Evolutionary conservation across 2,329 filamentous ascomycete genomes (phyloP).

Genomic region (Ophiostoma perfectum): DNA sequence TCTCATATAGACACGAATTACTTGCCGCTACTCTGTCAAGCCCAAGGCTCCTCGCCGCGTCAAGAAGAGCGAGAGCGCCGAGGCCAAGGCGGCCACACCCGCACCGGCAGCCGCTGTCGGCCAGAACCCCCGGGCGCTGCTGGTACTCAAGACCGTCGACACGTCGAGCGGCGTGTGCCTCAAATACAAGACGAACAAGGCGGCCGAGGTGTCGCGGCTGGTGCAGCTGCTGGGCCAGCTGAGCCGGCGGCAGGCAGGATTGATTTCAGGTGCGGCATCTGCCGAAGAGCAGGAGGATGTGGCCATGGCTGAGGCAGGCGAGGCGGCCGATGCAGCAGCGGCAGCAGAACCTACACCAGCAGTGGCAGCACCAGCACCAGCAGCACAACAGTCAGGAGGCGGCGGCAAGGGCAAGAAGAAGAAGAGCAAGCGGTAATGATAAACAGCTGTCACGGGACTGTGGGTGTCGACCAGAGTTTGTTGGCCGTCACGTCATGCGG

Average conservation of each 20-base stretch:
- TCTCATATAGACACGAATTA: conserved; percentile 70
- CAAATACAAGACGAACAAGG: conserved; percentile 89
- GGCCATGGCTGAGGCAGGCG: conserved; percentile 31
- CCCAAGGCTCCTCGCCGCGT: conserved; percentile 33
- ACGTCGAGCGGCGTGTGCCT: conserved; percentile 73
- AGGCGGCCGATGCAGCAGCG: conserved; percentile 30
- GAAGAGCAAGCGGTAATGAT: conserved; percentile 58
- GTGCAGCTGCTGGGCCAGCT: conserved; percentile 71
- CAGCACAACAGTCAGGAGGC: conserved; percentile 29
- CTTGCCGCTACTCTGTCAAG: conserved; percentile 80
- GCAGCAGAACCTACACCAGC: conserved; percentile 31
- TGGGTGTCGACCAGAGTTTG: too few species aligned
- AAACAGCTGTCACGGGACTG: too few species aligned
- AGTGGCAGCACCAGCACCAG: conserved; percentile 17
- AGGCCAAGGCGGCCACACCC: conserved; percentile 24
- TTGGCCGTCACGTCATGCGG: background rate
- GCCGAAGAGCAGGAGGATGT: conserved; percentile 38
- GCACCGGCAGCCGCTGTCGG: conserved; percentile 29
- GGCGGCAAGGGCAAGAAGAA: conserved; percentile 62
- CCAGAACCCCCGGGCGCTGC: conserved; percentile 54
- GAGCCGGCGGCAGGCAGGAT: conserved; percentile 61
- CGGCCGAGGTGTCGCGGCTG: conserved; percentile 79
- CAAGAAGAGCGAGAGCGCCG: conserved; percentile 24
- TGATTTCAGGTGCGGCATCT: conserved; percentile 40
- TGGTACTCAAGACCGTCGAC: conserved; percentile 87